phyloP scores from a whole-genome alignment of 345 rosid species.

The Mercurialis annua region DNA sequence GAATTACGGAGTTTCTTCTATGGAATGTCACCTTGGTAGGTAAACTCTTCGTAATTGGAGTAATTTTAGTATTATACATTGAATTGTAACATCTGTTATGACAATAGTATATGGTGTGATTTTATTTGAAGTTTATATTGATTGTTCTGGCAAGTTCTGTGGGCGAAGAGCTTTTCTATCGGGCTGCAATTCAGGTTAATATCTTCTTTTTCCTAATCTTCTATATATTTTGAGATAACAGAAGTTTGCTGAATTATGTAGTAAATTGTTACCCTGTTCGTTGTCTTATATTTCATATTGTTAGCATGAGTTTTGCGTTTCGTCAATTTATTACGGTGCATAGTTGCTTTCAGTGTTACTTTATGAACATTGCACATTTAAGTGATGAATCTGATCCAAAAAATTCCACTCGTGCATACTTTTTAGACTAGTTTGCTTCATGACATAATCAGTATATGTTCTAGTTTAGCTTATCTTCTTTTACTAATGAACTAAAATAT shows the following conservation, averaged over 20 bases:
- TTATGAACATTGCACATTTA: neutral
- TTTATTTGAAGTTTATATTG: conserved; percentile 60
- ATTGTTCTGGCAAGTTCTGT: conserved; percentile 88
- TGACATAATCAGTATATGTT: conserved; percentile 1
- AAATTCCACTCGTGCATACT: neutral
- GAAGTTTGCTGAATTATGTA: too few species aligned
- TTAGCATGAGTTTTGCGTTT: neutral
- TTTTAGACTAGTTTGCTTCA: neutral
- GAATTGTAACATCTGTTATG: neutral
- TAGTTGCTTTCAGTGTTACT: neutral
- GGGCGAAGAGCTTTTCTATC: conserved; percentile 98
- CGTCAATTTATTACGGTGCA: neutral
- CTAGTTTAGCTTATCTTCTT: too few species aligned
- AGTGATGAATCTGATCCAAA: neutral
- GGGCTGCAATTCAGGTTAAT: conserved; percentile 87
- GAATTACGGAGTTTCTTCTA: conserved; percentile 93
- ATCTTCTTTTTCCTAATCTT: neutral
- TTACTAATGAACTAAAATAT: too few species aligned
- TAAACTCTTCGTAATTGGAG: conserved; percentile 6
- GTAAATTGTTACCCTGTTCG: neutral
- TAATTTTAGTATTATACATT: neutral
- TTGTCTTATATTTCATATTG: neutral
- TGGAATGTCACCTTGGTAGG: conserved; percentile 99
- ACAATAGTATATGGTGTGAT: conserved; percentile 7
- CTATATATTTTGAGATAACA: neutral